Evolutionary conservation across 2,329 filamentous ascomycete genomes (phyloP).

Genomic region (Claviceps humidiphila): DNA sequence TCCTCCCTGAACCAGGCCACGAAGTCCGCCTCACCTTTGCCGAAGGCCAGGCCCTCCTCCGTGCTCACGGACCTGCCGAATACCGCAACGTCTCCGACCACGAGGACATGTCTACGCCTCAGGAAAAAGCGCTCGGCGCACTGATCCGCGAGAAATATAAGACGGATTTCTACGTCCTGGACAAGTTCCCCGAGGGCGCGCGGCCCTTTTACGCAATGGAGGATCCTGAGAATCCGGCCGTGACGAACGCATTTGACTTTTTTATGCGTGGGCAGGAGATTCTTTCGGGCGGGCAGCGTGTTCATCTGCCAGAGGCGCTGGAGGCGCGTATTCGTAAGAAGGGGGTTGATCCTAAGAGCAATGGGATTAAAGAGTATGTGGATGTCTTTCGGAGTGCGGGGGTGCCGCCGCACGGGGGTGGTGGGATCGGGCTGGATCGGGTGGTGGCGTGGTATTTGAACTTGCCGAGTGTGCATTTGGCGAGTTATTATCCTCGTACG

Average conservation of each 20-base stretch:
- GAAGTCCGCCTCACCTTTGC: constrained; percentile 66
- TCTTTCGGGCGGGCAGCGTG: constrained; percentile 80
- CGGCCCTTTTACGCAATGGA: constrained; percentile 57
- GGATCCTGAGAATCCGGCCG: constrained; percentile 10
- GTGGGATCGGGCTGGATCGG: constrained; percentile 80
- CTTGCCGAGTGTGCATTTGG: constrained; percentile 45
- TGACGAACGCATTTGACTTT: constrained; percentile 64
- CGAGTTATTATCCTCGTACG: constrained; percentile 45
- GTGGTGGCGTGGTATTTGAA: constrained; percentile 57
- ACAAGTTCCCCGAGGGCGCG: constrained; percentile 71
- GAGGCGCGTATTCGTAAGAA: constrained; percentile 64
- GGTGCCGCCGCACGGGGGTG: constrained; percentile 80
- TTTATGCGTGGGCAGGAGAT: constrained; percentile 92
- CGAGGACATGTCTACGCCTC: constrained; percentile 68
- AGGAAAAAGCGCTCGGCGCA: constrained; percentile 79
- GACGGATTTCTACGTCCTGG: constrained; percentile 92
- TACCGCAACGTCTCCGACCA: constrained; percentile 56
- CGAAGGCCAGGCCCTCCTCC: constrained; percentile 64
- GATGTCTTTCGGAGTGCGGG: constrained; percentile 69
- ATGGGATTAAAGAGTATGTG: constrained; percentile 80
- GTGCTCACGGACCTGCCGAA: constrained; percentile 57
- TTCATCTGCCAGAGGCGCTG: constrained; percentile 65
- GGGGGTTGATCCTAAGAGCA: constrained; percentile 63
- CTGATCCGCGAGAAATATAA: constrained; percentile 79
- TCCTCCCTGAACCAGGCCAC: constrained; percentile 60